Base-by-base conservation (phyloP, 2,329 filamentous ascomycete species). In the Cercospora sp. region DNA sequence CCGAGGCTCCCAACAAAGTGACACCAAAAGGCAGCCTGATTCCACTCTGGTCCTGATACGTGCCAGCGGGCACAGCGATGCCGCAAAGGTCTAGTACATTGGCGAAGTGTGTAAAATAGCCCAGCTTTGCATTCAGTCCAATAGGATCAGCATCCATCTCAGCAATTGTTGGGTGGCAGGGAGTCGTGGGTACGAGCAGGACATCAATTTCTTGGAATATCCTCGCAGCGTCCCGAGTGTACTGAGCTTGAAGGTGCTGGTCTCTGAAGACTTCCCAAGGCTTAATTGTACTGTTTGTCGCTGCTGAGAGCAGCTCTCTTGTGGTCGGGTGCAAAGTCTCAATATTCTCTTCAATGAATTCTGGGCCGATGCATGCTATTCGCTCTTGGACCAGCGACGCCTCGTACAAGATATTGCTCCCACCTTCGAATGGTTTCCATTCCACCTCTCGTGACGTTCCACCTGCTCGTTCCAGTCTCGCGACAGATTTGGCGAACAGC, bases 21-120 rank as follows among this genome's bases (percentile, higher is more conserved):
- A 82, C 75, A 33, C 80, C 80, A 67, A 82, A 82, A 3, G 81
- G 80, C 59, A 82, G 65, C 31, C 70, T 70, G 48, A 70, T 60
- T 3, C 72, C 73, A 68, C 1, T 67, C 58, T 59, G 74, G 65
- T 73, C 68, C 1, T 75, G 69, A 70, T 79, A 80, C 6, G 67
- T 77, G 1, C 83, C 83, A 0, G 86, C 86, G 1, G 85, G 85
- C n/a, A 87, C 79, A 1, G 84, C 81, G 9, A 87, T 72, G 2
- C 83, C 85, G 45, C 83, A 84, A 72, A 87, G 81, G 75, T 89
- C 87, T 18, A 89, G 75, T 30, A 89, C 85, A 71, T 89, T 89
- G 16, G 83, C 87, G 72, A 85, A 88, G 72, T 88, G 87, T 0
- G 86, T 87, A 66, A 87, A 89, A 45, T 81, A 83, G 5, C 86